phyloP scores from a whole-genome alignment of 345 rosid genomes.

The Linum lewisii region DNA sequence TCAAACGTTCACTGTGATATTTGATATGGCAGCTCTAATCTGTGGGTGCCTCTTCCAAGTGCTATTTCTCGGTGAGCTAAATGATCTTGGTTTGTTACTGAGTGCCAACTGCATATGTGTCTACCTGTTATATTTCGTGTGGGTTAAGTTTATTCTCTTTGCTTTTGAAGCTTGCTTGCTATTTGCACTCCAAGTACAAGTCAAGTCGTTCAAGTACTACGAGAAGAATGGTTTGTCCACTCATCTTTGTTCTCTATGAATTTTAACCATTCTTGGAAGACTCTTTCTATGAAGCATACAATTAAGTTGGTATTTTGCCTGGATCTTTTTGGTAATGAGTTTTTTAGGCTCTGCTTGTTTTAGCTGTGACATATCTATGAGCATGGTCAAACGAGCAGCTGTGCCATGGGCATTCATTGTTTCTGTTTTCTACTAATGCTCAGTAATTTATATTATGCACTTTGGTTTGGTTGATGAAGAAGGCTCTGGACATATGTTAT shows the following conservation, averaged over 20 bases:
- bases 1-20: slow-evolving; percentile 83
- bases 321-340: too few relatives aligned
- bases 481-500: too few relatives aligned
- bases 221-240: slow-evolving; percentile 51
- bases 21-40: slow-evolving; percentile 89
- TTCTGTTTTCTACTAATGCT: not conserved
- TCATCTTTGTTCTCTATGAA: slow-evolving; percentile 8
- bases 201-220: slow-evolving; percentile 63
- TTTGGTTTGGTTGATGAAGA: too few relatives aligned
- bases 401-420: not conserved
- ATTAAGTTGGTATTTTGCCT: too few relatives aligned
- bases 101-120: not conserved
- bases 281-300: too few relatives aligned
- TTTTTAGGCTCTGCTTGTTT: too few relatives aligned
- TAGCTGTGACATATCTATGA: too few relatives aligned
- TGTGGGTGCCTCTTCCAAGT: slow-evolving; percentile 90
- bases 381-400: too few relatives aligned
- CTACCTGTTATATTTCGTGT: not conserved
- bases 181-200: slow-evolving; percentile 71
- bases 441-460: too few relatives aligned
- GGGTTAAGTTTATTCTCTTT: not conserved
- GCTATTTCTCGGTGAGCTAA: slow-evolving; percentile 69
- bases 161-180: slow-evolving; percentile 63
- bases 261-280: too few relatives aligned
- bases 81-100: not conserved